These are phyloP conservation scores for Cystofilobasidium macerans DNA, from an alignment of 768 basidiomycete genomes.

Conservation along the genomic window DNA sequence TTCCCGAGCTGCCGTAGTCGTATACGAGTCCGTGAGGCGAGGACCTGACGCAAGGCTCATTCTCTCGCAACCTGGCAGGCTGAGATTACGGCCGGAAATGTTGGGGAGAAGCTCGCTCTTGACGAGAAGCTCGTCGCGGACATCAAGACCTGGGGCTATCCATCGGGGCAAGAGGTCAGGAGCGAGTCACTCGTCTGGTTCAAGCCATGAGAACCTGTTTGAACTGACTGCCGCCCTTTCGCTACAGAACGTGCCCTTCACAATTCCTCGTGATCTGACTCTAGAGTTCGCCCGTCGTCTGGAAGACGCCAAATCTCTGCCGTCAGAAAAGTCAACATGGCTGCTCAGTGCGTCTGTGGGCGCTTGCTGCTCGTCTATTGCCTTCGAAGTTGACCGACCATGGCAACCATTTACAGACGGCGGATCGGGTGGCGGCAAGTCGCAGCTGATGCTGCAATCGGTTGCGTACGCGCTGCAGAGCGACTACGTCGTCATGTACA, in stretches of 20 bases:
- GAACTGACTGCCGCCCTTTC: neutral
- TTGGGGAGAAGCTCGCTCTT: neutral
- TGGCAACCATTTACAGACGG: neutral
- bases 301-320: neutral
- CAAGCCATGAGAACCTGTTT: neutral
- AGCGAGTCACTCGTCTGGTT: neutral
- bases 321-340: neutral
- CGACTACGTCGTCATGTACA: constrained; percentile 18
- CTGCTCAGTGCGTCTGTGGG: constrained; percentile 7
- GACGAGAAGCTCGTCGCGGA: neutral
- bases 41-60: no score
- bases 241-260: constrained; percentile 7
- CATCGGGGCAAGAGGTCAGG: constrained; percentile 3
- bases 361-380: neutral
- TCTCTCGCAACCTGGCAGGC: neutral
- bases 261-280: constrained; percentile 14
- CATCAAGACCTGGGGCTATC: neutral
- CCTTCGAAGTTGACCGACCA: neutral
- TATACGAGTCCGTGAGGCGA: no score
- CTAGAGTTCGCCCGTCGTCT: constrained; percentile 10
- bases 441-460: constrained; percentile 15
- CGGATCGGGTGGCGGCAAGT: constrained; percentile 18
- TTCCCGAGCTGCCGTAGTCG: no score
- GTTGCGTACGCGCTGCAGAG: constrained; percentile 12
- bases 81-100: neutral